Base-by-base conservation (phyloP, 106 monocot genomes). In the Amphibolis antarctica region DNA sequence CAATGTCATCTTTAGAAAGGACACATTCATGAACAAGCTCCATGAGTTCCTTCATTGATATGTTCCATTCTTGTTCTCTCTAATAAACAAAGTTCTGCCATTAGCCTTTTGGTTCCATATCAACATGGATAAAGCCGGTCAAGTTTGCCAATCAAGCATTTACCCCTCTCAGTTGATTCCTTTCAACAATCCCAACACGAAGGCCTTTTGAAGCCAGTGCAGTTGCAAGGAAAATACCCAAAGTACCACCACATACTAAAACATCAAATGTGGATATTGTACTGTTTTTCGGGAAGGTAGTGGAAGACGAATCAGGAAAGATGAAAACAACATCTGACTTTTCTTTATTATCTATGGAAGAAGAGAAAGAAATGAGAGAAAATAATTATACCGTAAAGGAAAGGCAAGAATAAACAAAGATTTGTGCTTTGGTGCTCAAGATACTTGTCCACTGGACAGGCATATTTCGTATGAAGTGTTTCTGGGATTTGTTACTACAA, bases 61-160 rank as follows among this genome's bases (percentile, higher is more conserved):
- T 89, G 80, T 94, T 94, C 94, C 94, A 94, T 53, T 94, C 94
- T 78, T 94, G 94, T 52, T 89, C 84, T 69, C 94, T 83, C 94
- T 94, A 68, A 55, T 59, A 49, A 81, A 62, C 20, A 53, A 61
- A 28, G 24, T 43, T 46, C 36, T 51, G 44, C 13, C 28, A 56
- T 26, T 12, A 59, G 46, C 58, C n/a, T 26, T 18, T 66, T 10
- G 1, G 7, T 31, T 14, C 28, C 17, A 42, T 6, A 42, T 17
- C 42, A 31, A 18, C n/a, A 31, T 60, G 42, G 14, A 46, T 15
- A 64, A 63, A 7, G 19, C 15, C 15, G 5, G 18, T 9, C 28
- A 9, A 21, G 15, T 27, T 21, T 42, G 62, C n/a, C 17, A 27
- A 44, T 58, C 15, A 53, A 17, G 36, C 6, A 17, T 2, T 30